phyloP scores from a whole-genome alignment of 768 basidiomycete species.

The Boletales sp. region DNA sequence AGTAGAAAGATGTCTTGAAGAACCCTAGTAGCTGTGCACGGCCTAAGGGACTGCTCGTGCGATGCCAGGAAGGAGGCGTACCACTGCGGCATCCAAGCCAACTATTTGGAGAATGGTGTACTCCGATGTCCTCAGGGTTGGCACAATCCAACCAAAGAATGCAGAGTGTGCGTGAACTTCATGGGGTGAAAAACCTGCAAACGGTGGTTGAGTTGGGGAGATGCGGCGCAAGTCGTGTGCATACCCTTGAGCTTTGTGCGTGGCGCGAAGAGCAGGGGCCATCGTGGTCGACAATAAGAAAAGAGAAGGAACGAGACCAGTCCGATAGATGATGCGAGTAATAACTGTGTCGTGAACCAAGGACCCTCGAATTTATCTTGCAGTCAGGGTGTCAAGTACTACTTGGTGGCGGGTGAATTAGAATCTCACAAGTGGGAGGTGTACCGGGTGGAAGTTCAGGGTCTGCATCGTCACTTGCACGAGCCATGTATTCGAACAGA shows the following conservation, averaged over 20 bases:
- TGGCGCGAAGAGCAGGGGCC: conserved; percentile 89
- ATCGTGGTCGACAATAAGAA: conserved; percentile 82
- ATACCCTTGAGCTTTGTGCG: conserved; percentile 91
- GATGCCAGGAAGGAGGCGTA: conserved; percentile 38
- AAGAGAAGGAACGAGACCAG: conserved; percentile 80
- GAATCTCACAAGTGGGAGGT: conserved; percentile 56
- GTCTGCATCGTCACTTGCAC: conserved; percentile 31
- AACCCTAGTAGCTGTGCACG: conserved; percentile 80
- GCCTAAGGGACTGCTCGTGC: neutral
- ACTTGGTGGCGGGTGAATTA: neutral
- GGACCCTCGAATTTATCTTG: conserved; percentile 84
- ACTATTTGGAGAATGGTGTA: conserved; percentile 95
- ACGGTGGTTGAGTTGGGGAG: conserved; percentile 1
- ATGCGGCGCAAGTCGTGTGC: neutral
- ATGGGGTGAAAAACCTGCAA: conserved; percentile 84
- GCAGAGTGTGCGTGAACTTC: conserved; percentile 84
- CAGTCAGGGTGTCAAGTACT: conserved; percentile 3
- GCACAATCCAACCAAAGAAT: conserved; percentile 96
- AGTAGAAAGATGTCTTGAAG: conserved; percentile 90
- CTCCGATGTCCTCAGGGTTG: conserved; percentile 87
- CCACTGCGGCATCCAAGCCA: conserved; percentile 94
- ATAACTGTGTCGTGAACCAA: conserved; percentile 91
- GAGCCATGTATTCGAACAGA: conserved; percentile 12
- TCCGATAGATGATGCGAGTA: conserved; percentile 76
- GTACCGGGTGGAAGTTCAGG: conserved; percentile 55